phyloP scores from a whole-genome alignment of 83 land plant genomes.

The Picea abies region DNA sequence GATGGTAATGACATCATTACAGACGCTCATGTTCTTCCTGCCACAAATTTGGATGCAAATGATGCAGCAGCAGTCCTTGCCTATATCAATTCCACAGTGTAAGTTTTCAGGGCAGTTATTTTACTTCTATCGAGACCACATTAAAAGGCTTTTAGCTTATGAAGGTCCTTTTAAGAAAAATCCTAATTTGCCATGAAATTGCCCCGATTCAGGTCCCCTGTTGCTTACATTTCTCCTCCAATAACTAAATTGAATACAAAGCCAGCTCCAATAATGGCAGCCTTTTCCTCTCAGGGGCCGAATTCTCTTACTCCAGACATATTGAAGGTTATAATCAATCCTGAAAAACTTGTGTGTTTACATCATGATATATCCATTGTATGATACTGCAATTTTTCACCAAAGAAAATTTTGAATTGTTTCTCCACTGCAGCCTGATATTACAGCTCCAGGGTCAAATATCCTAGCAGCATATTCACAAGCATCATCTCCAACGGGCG shows the following conservation, averaged over 20 bases:
- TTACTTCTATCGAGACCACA: not conserved
- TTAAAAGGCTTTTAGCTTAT: not conserved
- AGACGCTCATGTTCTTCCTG: constrained; percentile 54
- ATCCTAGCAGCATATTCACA: constrained; percentile 68
- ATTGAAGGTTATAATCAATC: constrained; percentile 43
- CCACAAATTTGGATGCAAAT: constrained; percentile 24
- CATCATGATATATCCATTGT: not conserved
- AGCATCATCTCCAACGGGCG: constrained; percentile 30
- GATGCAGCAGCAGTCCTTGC: constrained; percentile 30
- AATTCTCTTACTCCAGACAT: constrained; percentile 40
- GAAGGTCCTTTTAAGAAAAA: not conserved
- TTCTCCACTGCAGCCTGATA: constrained; percentile 69
- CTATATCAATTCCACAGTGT: constrained; percentile 50
- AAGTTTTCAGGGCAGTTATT: constrained; percentile 3
- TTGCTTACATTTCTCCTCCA: constrained; percentile 30
- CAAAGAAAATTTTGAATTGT: not conserved
- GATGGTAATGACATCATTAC: constrained; percentile 20
- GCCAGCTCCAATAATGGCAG: constrained; percentile 62
- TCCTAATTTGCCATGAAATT: not conserved
- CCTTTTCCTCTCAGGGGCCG: constrained; percentile 72
- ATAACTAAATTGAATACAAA: constrained; percentile 19
- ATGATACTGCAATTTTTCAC: not conserved
- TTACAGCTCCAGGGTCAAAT: constrained; percentile 79
- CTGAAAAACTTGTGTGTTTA: not conserved
- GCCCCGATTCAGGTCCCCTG: constrained; percentile 22